phyloP scores from a whole-genome alignment of 257 asterid species.

The Przewalskia tangutica region DNA sequence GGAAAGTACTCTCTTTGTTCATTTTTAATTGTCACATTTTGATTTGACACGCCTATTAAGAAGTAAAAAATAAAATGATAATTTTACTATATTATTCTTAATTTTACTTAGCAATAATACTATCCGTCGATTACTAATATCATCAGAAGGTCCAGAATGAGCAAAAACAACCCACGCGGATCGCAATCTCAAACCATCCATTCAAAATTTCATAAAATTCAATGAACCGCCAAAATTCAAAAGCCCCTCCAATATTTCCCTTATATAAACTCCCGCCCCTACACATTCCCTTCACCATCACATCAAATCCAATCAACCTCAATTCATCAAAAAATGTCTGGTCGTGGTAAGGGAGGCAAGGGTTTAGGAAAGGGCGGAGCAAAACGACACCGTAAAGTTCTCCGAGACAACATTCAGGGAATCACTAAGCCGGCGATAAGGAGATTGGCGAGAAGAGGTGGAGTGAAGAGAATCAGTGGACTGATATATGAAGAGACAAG shows the following conservation, averaged over 20 bases:
- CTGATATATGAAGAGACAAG: conserved; percentile 3
- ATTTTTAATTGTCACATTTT: no score
- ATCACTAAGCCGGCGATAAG: neutral
- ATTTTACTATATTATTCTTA: no score
- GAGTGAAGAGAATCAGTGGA: conserved; percentile 7
- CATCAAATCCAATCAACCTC: neutral
- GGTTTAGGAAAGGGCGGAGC: conserved; percentile 21
- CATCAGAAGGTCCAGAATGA: neutral
- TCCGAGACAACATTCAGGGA: neutral
- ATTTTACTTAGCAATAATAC: no score
- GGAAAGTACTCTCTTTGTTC: no score
- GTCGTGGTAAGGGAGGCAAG: conserved; percentile 30
- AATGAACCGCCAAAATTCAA: neutral
- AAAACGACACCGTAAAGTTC: conserved; percentile 4
- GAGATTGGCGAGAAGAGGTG: conserved; percentile 4
- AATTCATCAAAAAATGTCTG: conserved; percentile 8
- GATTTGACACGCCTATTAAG: no score
- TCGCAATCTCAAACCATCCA: neutral
- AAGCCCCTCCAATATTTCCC: neutral
- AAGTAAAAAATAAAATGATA: no score
- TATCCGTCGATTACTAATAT: neutral
- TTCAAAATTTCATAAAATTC: neutral
- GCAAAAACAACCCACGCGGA: neutral
- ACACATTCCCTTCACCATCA: neutral
- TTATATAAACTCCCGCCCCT: neutral